A percentile compares a stretch with the other conserved stretches of the same genome.
phyloP scores from a whole-genome alignment of 2,329 filamentous ascomycete species.

The Dothiorella sarmentorum region DNA sequence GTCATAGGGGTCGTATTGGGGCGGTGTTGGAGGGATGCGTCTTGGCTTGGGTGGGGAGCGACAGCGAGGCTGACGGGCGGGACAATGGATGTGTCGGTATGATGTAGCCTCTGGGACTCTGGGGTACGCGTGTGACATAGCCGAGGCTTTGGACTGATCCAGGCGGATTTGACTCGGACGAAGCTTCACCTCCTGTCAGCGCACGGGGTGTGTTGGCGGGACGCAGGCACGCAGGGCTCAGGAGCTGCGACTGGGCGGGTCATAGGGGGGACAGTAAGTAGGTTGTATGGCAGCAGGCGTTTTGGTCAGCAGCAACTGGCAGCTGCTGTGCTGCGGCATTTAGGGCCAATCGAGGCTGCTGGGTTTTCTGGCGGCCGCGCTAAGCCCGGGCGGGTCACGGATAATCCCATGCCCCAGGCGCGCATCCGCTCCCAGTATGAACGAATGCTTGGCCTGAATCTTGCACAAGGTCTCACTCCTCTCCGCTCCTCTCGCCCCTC shows the following conservation, averaged over 20 bases:
- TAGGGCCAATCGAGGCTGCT: slow-evolving; percentile 13
- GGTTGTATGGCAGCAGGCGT: not conserved
- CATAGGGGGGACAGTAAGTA: not conserved
- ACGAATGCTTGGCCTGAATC: slow-evolving; percentile 13
- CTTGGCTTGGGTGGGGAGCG: not conserved
- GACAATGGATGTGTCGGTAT: not conserved
- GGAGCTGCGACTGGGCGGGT: not conserved
- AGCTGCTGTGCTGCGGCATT: slow-evolving; percentile 2
- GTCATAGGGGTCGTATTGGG: not conserved
- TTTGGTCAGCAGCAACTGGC: not conserved
- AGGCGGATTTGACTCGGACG: slow-evolving; percentile 6
- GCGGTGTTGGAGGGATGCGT: not conserved
- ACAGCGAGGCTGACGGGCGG: too few species aligned
- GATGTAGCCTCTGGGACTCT: slow-evolving; percentile 4
- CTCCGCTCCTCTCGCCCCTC: not conserved
- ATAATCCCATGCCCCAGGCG: slow-evolving; percentile 7
- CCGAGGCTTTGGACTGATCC: not conserved
- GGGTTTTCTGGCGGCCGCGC: slow-evolving; percentile 1
- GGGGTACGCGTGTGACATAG: not conserved
- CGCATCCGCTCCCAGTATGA: not conserved
- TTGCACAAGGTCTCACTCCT: not conserved
- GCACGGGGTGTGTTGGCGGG: not conserved
- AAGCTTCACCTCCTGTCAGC: slow-evolving; percentile 7
- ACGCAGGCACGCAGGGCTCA: slow-evolving; percentile 9
- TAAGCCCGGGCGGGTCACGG: not conserved